Evolutionary conservation across 768 basidiomycete genomes (phyloP).

Genomic region (Dacryopinax spathularia): DNA sequence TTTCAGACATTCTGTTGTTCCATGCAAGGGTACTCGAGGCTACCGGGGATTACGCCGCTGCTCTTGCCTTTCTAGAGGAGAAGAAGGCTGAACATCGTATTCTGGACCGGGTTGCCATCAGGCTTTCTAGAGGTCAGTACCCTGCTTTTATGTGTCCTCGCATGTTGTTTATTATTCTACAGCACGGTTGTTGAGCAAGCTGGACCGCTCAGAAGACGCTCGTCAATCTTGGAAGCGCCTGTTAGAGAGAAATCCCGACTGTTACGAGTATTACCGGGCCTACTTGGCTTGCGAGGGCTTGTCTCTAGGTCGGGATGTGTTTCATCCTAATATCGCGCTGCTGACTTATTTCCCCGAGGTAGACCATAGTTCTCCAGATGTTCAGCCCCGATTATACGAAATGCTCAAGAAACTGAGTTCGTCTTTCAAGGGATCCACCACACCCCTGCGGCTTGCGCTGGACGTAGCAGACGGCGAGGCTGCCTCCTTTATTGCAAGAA

Average conservation of each 20-base stretch:
- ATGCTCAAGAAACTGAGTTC: conserved; percentile 45
- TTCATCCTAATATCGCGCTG: not conserved
- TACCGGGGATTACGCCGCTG: conserved; percentile 28
- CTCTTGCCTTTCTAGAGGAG: conserved; percentile 41
- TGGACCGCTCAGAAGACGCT: conserved; percentile 50
- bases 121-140: conserved; percentile 48
- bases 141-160: not conserved
- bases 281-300: conserved; percentile 54
- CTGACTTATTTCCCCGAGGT: not conserved
- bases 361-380: not conserved
- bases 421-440: conserved; percentile 51
- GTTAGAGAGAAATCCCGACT: conserved; percentile 76
- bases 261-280: conserved; percentile 61
- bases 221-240: conserved; percentile 67
- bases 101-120: conserved; percentile 54
- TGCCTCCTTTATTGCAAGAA: conserved; percentile 1
- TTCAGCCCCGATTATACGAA: conserved; percentile 27
- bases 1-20: conserved; percentile 69
- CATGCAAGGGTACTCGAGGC: conserved; percentile 63
- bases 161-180: conserved; percentile 9
- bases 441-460: conserved; percentile 62
- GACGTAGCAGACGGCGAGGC: conserved; percentile 40
- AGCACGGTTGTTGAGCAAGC: conserved; percentile 69
- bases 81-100: conserved; percentile 51
- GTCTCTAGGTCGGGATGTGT: conserved; percentile 38